These are phyloP conservation scores for Rutstroemia sp. DNA, from an alignment of 2,329 filamentous ascomycete genomes.

Conservation along the genomic window DNA sequence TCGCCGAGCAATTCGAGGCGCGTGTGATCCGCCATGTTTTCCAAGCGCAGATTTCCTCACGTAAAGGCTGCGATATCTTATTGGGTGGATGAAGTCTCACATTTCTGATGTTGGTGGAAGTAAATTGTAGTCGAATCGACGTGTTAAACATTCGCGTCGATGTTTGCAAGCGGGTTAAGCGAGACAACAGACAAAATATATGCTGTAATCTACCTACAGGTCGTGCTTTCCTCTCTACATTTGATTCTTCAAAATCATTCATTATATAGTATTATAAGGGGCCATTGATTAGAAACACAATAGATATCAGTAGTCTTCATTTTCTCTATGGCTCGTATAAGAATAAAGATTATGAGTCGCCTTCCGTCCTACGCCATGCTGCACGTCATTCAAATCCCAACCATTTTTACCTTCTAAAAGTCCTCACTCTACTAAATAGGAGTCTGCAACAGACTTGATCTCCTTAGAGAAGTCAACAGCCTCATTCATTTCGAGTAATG, in stretches of 20 bases:
- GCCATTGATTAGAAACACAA: no score
- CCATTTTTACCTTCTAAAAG: constrained; percentile 19
- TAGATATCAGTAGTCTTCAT: constrained; percentile 8
- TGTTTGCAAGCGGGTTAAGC: constrained; percentile 2
- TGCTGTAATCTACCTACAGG: background rate
- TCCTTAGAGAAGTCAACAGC: constrained; percentile 80
- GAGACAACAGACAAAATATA: background rate
- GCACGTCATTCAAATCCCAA: constrained; percentile 14
- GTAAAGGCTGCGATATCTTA: background rate
- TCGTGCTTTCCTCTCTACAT: constrained; percentile 1
- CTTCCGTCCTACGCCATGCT: constrained; percentile 21
- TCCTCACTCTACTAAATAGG: constrained; percentile 65
- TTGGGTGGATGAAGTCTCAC: background rate
- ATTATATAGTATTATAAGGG: no score
- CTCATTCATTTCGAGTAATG: constrained; percentile 66
- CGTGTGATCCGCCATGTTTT: constrained; percentile 15
- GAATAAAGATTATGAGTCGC: constrained; percentile 11
- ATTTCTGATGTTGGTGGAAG: background rate
- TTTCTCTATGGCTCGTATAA: constrained; percentile 13
- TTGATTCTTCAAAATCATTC: no score
- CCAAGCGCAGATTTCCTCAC: background rate
- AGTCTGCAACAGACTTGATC: constrained; percentile 67
- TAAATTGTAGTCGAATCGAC: no score
- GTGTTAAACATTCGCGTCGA: background rate
- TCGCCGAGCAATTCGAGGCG: constrained; percentile 42